Percentiles rank a stretch among this genome's conserved stretches.
Conservation (phyloP, 192 early-diverging fungal species). For the Entophlyctis helioformis region DNA sequence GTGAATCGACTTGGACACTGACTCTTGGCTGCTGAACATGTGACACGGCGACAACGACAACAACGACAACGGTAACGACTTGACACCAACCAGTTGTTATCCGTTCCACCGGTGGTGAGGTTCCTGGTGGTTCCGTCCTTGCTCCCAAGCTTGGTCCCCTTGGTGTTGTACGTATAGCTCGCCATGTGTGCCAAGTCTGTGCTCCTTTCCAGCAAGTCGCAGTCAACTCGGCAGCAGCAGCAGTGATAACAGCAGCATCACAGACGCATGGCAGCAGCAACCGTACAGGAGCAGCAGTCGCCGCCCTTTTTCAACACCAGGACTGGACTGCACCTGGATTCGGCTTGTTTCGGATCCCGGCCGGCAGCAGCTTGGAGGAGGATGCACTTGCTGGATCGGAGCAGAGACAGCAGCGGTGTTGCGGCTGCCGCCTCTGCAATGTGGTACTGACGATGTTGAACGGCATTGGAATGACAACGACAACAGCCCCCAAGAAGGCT, state of each 20-base stretch:
- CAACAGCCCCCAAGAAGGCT: slow-evolving; percentile 91
- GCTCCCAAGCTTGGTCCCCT: slow-evolving; percentile 99
- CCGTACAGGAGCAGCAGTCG: background rate
- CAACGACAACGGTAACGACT: no score
- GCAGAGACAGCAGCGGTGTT: no score
- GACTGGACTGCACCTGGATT: background rate
- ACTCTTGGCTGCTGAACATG: no score
- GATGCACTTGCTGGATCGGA: no score
- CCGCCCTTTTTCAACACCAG: background rate
- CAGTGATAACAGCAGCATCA: no score
- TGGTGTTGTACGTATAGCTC: slow-evolving; percentile 55
- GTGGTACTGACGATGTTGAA: background rate
- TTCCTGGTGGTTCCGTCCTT: slow-evolving; percentile 91
- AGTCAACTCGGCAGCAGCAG: no score
- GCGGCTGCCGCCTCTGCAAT: no score
- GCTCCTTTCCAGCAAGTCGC: background rate
- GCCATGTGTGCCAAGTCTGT: background rate
- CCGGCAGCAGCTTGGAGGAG: no score
- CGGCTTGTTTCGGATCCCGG: background rate
- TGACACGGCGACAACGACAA: no score
- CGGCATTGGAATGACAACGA: background rate
- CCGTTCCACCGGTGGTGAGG: slow-evolving; percentile 96
- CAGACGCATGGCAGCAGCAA: no score
- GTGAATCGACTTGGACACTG: no score
- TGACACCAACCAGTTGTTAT: slow-evolving; percentile 53